Base-by-base conservation (phyloP, 768 basidiomycete genomes). In the Neoboletus magnificus region DNA sequence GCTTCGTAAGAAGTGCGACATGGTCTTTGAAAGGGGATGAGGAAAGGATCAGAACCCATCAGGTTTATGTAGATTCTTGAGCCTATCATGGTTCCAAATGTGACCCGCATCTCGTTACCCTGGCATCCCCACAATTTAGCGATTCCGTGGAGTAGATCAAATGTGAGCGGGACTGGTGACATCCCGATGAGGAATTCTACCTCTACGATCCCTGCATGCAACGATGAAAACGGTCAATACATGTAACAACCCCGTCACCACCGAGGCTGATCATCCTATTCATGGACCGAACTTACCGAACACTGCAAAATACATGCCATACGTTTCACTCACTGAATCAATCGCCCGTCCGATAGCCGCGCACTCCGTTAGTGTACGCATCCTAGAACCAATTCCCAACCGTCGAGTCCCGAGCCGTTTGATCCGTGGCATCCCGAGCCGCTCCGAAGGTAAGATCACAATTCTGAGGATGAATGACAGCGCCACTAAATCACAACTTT, bases 1-100 rank as follows among this genome's bases (percentile, higher is more conserved):
- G 71, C 74, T 82, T 48, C 64, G 68, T 10, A 82, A 49, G 59
- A 84, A 81, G 52, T 33, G 66, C 16, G 61, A 57, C 66, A 61
- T 66, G 43, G 32, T 54, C 12, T 41, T 52, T 47, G 13, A 23
- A 18, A 27, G 42, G 22, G 25, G 15, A 41, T 1, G 23, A 42
- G 42, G 20, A 18, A 18, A 39, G 10, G 2, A 6, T 33, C 9
- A 37, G 25, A 10, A 20, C 39, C 13, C 13, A 15, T n/a, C 12
- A 11, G 25, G 20, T 63, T 67, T 68, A 67, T 57, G 44, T 1
- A 11, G 10, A 33, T 54, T 35, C 50, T n/a, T 15, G 29, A 56
- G 61, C 43, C 11, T 36, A 16, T 13, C 29, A 30, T n/a, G n/a
- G 23, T 37, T 59, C 48, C 56, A 32, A 47, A 54, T 52, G 37